Percentiles rank a stretch among this genome's conserved stretches.
Evolutionary conservation across 2,329 filamentous ascomycete species (phyloP).

Genomic region (Hypoxylon sp.): DNA sequence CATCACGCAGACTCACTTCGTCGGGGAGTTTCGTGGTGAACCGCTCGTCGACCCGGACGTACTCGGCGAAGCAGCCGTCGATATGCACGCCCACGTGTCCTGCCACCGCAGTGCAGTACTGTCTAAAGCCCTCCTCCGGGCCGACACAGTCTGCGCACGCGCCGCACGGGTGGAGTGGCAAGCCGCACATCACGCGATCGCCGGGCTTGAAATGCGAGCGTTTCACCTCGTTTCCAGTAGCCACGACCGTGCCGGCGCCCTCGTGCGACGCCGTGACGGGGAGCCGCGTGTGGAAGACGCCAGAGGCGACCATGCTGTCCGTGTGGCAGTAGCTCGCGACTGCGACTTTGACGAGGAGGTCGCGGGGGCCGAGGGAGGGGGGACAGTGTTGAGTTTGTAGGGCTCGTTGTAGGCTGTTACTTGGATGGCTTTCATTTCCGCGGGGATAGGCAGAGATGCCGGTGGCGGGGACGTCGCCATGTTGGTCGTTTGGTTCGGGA

Average conservation of each 20-base stretch:
- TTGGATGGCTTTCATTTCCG: slow-evolving; percentile 54
- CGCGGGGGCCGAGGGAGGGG: slow-evolving; percentile 65
- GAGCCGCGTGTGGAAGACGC: slow-evolving; percentile 63
- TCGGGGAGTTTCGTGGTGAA: slow-evolving; percentile 64
- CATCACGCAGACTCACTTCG: slow-evolving; percentile 63
- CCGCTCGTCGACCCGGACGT: slow-evolving; percentile 65
- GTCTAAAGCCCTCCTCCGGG: slow-evolving; percentile 54
- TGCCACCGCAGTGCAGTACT: slow-evolving; percentile 65
- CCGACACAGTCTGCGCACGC: slow-evolving; percentile 65
- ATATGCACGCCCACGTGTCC: slow-evolving; percentile 65
- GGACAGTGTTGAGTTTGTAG: slow-evolving; percentile 66
- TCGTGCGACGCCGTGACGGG: slow-evolving; percentile 71
- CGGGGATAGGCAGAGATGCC: slow-evolving; percentile 35
- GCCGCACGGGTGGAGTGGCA: slow-evolving; percentile 68
- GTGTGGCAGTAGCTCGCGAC: slow-evolving; percentile 75
- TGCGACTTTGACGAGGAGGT: slow-evolving; percentile 72
- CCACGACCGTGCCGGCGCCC: slow-evolving; percentile 68
- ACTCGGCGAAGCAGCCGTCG: slow-evolving; percentile 72
- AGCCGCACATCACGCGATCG: slow-evolving; percentile 69
- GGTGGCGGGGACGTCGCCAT: slow-evolving; percentile 19
- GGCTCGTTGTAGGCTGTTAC: slow-evolving; percentile 65
- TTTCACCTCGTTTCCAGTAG: slow-evolving; percentile 59
- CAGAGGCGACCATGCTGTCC: slow-evolving; percentile 68
- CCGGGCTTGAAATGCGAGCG: slow-evolving; percentile 60
- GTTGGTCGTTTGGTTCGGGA: not conserved